Percentiles rank a stretch among this genome's conserved stretches.
Conservation (phyloP, 2,329 filamentous ascomycete species). For the Trichoderma brevicompactum region DNA sequence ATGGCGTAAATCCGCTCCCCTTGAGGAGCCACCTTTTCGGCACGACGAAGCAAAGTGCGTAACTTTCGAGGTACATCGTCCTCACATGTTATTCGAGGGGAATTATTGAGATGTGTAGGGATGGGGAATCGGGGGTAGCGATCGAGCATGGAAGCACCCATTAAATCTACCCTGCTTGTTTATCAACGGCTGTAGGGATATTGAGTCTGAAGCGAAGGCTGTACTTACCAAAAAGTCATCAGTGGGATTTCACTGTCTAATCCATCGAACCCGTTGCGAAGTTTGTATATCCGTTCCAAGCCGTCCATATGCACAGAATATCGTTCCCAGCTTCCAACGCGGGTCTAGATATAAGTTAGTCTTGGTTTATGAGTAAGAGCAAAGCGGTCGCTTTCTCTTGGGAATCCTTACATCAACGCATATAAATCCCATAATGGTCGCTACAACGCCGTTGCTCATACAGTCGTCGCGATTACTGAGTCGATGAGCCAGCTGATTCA, state of each 20-base stretch:
- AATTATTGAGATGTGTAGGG: background rate
- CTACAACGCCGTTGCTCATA: background rate
- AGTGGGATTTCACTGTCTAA: background rate
- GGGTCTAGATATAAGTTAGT: background rate
- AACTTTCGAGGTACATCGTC: background rate
- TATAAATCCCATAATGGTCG: slow-evolving; percentile 19
- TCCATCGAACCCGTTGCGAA: slow-evolving; percentile 9
- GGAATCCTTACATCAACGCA: slow-evolving; percentile 5
- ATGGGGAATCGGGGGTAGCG: slow-evolving; percentile 13
- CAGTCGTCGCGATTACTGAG: slow-evolving; percentile 10
- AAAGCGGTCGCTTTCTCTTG: too few species aligned
- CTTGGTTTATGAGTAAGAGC: accelerated
- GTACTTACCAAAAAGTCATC: slow-evolving; percentile 9
- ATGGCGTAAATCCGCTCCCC: background rate
- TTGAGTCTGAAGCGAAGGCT: too few species aligned
- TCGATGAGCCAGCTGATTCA: background rate
- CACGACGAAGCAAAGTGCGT: background rate
- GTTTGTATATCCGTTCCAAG: slow-evolving; percentile 5
- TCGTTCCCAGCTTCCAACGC: slow-evolving; percentile 4
- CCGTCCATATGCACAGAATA: slow-evolving; percentile 17
- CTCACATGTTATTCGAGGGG: background rate
- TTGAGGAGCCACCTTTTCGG: background rate
- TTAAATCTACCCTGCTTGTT: background rate
- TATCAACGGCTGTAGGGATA: background rate
- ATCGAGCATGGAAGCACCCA: slow-evolving; percentile 15